Conservation (phyloP, 495 filamentous ascomycete genomes). For the Daldinia vernicosa region DNA sequence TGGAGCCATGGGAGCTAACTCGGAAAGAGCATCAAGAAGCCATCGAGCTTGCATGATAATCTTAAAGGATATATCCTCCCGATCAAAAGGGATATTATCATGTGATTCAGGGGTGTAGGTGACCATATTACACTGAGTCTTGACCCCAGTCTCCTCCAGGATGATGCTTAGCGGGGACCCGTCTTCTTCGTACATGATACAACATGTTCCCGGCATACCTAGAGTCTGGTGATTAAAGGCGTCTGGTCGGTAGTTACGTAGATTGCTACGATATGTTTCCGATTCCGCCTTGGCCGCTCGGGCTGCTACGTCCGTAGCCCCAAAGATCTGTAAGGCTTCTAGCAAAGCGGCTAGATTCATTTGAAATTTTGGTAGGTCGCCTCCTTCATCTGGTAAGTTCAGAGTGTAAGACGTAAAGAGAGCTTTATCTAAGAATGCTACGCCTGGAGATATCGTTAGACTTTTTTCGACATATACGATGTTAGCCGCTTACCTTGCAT, state of each 20-base stretch:
- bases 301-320: conserved; percentile 71
- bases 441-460: conserved; percentile 57
- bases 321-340: conserved; percentile 94
- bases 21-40: conserved; percentile 84
- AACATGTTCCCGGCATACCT: conserved; percentile 83
- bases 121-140: conserved; percentile 89
- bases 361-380: conserved; percentile 67
- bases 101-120: conserved; percentile 79
- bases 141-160: conserved; percentile 83
- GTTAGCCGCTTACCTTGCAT: conserved; percentile 73
- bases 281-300: conserved; percentile 62
- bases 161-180: conserved; percentile 83
- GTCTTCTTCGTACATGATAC: conserved; percentile 73
- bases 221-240: conserved; percentile 80
- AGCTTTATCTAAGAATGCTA: conserved; percentile 82
- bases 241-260: conserved; percentile 64
- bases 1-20: conserved; percentile 79
- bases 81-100: conserved; percentile 83
- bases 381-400: conserved; percentile 51
- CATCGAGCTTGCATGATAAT: conserved; percentile 90
- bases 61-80: conserved; percentile 82
- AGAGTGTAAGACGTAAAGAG: conserved; percentile 86
- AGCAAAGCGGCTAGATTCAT: conserved; percentile 87
- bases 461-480: background rate
- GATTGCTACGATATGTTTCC: conserved; percentile 62